Evolutionary conservation across 148 eudicot genomes (phyloP).

Genomic region (Limonium bicolor): DNA sequence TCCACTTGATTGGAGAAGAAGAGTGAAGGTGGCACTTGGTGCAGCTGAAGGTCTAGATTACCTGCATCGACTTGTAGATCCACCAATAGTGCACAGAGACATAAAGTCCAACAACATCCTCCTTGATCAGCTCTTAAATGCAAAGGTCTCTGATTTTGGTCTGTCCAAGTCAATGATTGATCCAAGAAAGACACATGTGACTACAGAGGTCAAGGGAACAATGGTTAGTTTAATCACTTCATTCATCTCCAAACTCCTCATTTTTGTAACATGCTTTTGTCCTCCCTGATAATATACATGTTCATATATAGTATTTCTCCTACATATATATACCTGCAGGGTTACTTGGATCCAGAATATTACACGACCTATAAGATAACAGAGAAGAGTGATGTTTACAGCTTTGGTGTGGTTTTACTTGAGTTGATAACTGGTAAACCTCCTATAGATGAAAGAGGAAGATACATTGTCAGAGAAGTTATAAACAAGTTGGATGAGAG

Average conservation of each 20-base stretch:
- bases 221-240: slow-evolving; percentile 26
- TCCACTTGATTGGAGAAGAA: slow-evolving; percentile 40
- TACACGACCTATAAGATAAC: slow-evolving; percentile 60
- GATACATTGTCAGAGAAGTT: slow-evolving; percentile 46
- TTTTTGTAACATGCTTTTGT: too few species aligned
- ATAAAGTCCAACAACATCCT: slow-evolving; percentile 45
- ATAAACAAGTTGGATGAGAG: slow-evolving; percentile 34
- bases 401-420: slow-evolving; percentile 59
- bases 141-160: slow-evolving; percentile 76
- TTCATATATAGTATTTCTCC: neutral
- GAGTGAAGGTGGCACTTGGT: slow-evolving; percentile 41
- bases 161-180: slow-evolving; percentile 44
- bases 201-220: slow-evolving; percentile 72
- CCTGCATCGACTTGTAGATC: slow-evolving; percentile 53
- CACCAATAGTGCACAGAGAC: slow-evolving; percentile 59
- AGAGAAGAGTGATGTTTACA: slow-evolving; percentile 74
- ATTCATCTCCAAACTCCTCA: too few species aligned
- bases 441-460: slow-evolving; percentile 57
- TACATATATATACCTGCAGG: slow-evolving; percentile 31
- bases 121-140: slow-evolving; percentile 38
- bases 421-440: slow-evolving; percentile 50
- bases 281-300: too few species aligned
- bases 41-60: slow-evolving; percentile 54
- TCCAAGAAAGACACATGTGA: slow-evolving; percentile 21
- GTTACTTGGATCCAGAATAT: slow-evolving; percentile 80